Conservation (phyloP, 306 rosid species). For the Albizia julibrissin region DNA sequence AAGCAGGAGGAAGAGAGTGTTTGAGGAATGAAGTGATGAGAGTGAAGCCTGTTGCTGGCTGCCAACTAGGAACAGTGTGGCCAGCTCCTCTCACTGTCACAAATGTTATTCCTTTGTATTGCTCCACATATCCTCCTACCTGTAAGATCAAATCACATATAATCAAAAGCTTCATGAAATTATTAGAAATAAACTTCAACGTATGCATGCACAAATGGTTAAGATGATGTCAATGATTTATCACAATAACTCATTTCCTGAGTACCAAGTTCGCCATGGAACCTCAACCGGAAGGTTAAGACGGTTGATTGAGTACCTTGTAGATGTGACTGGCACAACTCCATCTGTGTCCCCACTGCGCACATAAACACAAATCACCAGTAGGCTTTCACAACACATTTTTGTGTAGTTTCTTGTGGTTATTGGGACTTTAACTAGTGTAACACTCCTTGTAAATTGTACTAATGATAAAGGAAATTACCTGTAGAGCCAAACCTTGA, state of each 20-base stretch:
- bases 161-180: not conserved
- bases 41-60: slow-evolving; percentile 54
- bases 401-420: not conserved
- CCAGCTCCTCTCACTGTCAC: slow-evolving; percentile 65
- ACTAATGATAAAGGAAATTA: not conserved
- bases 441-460: not conserved
- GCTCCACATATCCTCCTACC: slow-evolving; percentile 62
- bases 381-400: not conserved
- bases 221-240: not conserved
- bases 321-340: slow-evolving; percentile 53
- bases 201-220: not conserved
- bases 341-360: slow-evolving; percentile 65
- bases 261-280: slow-evolving; percentile 65
- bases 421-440: not conserved
- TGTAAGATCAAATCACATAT: slow-evolving; percentile 6
- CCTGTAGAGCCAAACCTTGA: slow-evolving; percentile 47
- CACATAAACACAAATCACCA: not conserved
- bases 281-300: slow-evolving; percentile 37
- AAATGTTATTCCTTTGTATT: slow-evolving; percentile 52
- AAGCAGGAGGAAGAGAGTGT: slow-evolving; percentile 43
- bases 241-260: slow-evolving; percentile 44
- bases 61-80: slow-evolving; percentile 63
- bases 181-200: not conserved
- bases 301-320: slow-evolving; percentile 54
- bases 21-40: slow-evolving; percentile 52